phyloP scores from a whole-genome alignment of 2,329 filamentous ascomycete species.

The Hyphodiscus sp. region DNA sequence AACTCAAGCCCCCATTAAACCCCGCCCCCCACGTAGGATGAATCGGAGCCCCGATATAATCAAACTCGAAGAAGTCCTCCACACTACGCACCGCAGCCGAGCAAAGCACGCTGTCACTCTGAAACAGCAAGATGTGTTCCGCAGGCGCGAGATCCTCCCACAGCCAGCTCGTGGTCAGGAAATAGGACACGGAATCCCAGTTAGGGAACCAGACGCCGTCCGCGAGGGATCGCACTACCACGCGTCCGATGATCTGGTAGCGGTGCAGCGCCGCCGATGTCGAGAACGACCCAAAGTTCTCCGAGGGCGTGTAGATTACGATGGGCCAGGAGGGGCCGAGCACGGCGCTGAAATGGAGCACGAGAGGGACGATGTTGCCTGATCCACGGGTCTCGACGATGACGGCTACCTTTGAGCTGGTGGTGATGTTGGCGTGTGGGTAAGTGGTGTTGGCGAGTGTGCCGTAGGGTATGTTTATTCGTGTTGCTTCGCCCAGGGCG shows the following conservation, averaged over 20 bases:
- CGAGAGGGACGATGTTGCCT: constrained; percentile 27
- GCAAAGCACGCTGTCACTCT: constrained; percentile 28
- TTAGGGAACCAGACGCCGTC: background rate
- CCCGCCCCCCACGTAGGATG: constrained; percentile 13
- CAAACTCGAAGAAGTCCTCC: constrained; percentile 28
- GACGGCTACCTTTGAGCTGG: constrained; percentile 23
- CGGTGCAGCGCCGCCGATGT: too few relatives aligned
- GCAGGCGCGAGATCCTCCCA: constrained; percentile 29
- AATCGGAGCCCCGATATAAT: constrained; percentile 30
- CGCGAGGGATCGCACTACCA: background rate
- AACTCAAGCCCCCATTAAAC: constrained; percentile 30
- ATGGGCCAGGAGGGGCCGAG: constrained; percentile 38
- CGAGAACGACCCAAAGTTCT: background rate
- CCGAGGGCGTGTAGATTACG: constrained; percentile 31
- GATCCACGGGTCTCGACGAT: constrained; percentile 31
- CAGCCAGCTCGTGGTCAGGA: constrained; percentile 25
- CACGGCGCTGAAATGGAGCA: constrained; percentile 31
- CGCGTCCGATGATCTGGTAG: background rate
- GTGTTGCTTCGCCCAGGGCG: too few relatives aligned
- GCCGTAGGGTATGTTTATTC: too few relatives aligned
- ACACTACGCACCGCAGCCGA: constrained; percentile 18
- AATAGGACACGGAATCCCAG: background rate
- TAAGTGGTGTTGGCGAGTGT: too few relatives aligned
- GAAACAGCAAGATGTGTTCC: constrained; percentile 28
- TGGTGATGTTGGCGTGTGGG: too few relatives aligned